Evolutionary conservation across 805 yeast genomes (phyloP).

Genomic region (Nakazawaea populi): DNA sequence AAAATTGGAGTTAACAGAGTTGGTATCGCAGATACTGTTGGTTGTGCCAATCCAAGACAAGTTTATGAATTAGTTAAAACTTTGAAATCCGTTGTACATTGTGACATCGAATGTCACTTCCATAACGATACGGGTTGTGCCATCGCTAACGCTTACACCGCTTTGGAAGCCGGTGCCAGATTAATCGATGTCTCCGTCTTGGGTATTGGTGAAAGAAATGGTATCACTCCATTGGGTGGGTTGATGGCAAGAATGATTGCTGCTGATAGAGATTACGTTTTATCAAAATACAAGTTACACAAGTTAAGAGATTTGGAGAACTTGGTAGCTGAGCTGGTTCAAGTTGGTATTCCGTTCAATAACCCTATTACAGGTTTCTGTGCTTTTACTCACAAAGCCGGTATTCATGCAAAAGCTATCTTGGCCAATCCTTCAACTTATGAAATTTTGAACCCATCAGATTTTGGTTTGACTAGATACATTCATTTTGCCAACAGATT

Average conservation of each 20-base stretch:
- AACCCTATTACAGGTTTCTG: conserved; percentile 99
- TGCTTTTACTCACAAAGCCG: conserved; percentile 99
- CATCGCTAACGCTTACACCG: conserved; percentile 97
- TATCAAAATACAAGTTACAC: conserved; percentile 90
- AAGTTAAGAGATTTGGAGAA: conserved; percentile 94
- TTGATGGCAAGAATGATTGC: conserved; percentile 99
- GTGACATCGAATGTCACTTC: conserved; percentile 98
- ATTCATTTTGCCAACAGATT: conserved; percentile 97
- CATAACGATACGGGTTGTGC: conserved; percentile 99
- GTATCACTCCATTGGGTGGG: conserved; percentile 96
- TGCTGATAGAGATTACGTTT: conserved; percentile 93
- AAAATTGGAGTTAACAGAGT: conserved; percentile 97
- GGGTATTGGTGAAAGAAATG: conserved; percentile 99
- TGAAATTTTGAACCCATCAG: conserved; percentile 91
- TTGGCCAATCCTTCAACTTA: conserved; percentile 98
- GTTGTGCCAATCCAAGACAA: conserved; percentile 98
- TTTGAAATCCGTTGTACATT: conserved; percentile 84
- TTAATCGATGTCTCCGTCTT: conserved; percentile 91
- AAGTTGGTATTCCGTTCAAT: conserved; percentile 95
- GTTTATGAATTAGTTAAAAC: conserved; percentile 96
- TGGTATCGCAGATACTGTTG: conserved; percentile 99
- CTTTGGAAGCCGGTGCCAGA: conserved; percentile 95
- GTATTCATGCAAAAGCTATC: conserved; percentile 98
- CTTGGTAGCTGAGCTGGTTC: conserved; percentile 95
- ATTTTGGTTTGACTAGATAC: conserved; percentile 92